Percentiles rank a stretch among this genome's conserved stretches.
phyloP scores from a whole-genome alignment of 2,329 filamentous ascomycete species.

The Xylariales sp. region DNA sequence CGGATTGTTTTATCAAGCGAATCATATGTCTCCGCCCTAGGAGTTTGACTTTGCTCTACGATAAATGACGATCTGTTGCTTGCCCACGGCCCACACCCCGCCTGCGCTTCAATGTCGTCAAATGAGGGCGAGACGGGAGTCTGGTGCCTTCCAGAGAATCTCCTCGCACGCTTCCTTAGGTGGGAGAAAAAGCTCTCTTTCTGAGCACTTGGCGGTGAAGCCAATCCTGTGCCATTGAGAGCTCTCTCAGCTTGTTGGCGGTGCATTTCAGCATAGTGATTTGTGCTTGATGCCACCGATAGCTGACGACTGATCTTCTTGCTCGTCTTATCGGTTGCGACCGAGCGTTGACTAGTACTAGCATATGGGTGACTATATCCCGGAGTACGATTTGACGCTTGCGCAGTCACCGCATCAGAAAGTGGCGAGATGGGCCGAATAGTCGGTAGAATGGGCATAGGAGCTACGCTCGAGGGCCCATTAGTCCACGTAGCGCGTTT shows the following conservation, averaged over 20 bases:
- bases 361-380: slow-evolving; percentile 64
- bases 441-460: slow-evolving; percentile 95
- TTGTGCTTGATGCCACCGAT: slow-evolving; percentile 90
- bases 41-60: slow-evolving; percentile 67
- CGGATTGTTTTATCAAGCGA: slow-evolving; percentile 69
- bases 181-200: slow-evolving; percentile 99
- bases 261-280: slow-evolving; percentile 91
- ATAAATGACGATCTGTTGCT: slow-evolving; percentile 87
- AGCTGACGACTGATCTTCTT: slow-evolving; percentile 97
- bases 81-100: slow-evolving; percentile 89
- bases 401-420: slow-evolving; percentile 91
- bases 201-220: slow-evolving; percentile 80
- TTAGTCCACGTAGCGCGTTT: slow-evolving; percentile 97
- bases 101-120: slow-evolving; percentile 93
- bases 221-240: slow-evolving; percentile 83
- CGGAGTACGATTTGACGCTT: slow-evolving; percentile 76
- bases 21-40: slow-evolving; percentile 69
- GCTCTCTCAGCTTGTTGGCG: slow-evolving; percentile 91
- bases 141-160: slow-evolving; percentile 92
- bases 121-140: slow-evolving; percentile 80
- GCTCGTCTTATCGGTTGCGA: slow-evolving; percentile 68
- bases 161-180: slow-evolving; percentile 88
- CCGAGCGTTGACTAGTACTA: slow-evolving; percentile 53
- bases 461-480: slow-evolving; percentile 80
- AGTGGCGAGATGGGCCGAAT: slow-evolving; percentile 95